These are phyloP conservation scores for Actinomucor elegans DNA, from an alignment of 371 early-diverging fungal species.

Conservation along the genomic window DNA sequence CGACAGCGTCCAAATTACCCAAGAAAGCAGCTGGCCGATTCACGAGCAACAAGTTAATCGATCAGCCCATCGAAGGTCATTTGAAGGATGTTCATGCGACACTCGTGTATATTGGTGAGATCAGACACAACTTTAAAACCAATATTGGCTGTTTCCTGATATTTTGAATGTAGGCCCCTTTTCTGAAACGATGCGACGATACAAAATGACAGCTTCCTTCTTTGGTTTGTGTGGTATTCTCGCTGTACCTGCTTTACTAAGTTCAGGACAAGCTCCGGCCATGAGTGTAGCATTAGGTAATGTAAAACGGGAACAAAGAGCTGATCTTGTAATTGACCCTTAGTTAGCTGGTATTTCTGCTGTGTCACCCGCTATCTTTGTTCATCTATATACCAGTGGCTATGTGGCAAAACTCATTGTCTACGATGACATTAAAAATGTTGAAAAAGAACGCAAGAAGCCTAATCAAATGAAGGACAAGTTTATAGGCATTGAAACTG, in stretches of 20 bases:
- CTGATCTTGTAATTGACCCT: neutral
- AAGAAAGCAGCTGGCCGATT: constrained; percentile 26
- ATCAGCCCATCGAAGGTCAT: constrained; percentile 5
- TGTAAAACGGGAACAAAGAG: neutral
- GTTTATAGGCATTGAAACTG: constrained; percentile 40
- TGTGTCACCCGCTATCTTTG: constrained; percentile 39
- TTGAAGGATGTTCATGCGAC: constrained; percentile 32
- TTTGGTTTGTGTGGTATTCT: constrained; percentile 47
- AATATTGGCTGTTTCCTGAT: neutral
- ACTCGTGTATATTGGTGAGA: constrained; percentile 45
- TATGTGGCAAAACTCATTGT: constrained; percentile 41
- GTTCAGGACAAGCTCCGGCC: constrained; percentile 37
- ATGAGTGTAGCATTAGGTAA: constrained; percentile 38
- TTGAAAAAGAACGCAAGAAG: constrained; percentile 38
- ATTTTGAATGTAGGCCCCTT: constrained; percentile 37
- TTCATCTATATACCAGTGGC: constrained; percentile 41
- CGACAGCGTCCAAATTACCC: too few species aligned
- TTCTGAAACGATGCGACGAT: constrained; percentile 42
- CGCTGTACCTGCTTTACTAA: constrained; percentile 43
- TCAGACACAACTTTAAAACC: neutral
- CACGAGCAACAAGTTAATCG: constrained; percentile 25
- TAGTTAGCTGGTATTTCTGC: constrained; percentile 42
- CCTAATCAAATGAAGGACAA: constrained; percentile 40
- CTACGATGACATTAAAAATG: constrained; percentile 39
- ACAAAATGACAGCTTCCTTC: constrained; percentile 50